Conservation (phyloP, 331 rosid genomes). For the Phaseolus coccineus region DNA sequence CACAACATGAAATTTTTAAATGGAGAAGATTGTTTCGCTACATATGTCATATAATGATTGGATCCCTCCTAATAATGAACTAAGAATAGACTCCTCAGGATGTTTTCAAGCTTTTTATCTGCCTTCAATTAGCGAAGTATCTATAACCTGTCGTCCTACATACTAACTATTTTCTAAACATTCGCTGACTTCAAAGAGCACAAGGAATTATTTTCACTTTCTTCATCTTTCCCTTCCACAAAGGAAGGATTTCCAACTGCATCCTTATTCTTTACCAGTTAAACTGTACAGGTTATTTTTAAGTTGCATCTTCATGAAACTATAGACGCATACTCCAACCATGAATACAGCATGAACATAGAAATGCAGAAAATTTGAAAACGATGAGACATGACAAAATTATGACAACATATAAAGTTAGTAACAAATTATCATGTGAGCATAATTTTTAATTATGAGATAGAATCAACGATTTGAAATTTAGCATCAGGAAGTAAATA, state of each 20-base stretch:
- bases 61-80: neutral
- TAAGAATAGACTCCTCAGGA: neutral
- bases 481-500: neutral
- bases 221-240: neutral
- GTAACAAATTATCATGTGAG: neutral
- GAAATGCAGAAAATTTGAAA: neutral
- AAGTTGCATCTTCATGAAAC: slow-evolving; percentile 6
- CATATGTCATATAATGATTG: neutral
- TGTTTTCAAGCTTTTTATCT: slow-evolving; percentile 9
- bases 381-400: neutral
- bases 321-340: neutral
- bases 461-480: neutral
- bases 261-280: slow-evolving; percentile 5
- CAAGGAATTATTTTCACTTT: neutral
- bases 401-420: neutral
- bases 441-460: neutral
- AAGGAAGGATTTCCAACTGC: neutral
- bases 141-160: neutral
- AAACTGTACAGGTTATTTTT: neutral
- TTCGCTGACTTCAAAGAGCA: slow-evolving; percentile 11
- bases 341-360: neutral
- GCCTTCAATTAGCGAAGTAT: neutral
- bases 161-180: neutral
- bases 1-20: slow-evolving; percentile 9
- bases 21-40: neutral